These are phyloP conservation scores for Pseudogymnoascus sp. DNA, from an alignment of 2,329 filamentous ascomycete genomes.

Conservation along the genomic window DNA sequence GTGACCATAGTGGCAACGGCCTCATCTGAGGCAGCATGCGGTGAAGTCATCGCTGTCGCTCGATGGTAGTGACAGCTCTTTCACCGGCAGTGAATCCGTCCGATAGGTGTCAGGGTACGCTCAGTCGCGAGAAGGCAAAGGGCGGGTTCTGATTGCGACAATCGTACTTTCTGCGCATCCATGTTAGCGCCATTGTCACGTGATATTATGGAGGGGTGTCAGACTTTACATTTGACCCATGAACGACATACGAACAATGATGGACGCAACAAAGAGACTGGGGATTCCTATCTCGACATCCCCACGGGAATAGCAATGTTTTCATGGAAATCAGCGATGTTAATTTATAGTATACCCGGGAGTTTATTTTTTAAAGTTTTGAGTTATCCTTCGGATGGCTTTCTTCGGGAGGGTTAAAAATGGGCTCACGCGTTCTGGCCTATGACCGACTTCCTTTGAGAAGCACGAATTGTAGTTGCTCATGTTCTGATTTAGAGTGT, in stretches of 20 bases:
- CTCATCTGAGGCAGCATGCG: constrained; percentile 17
- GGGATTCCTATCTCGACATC: background rate
- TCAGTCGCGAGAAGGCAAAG: constrained; percentile 1
- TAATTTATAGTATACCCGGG: background rate
- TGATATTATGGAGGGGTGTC: background rate
- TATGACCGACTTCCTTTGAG: background rate
- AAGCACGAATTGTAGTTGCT: background rate
- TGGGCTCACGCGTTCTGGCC: background rate
- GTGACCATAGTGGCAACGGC: constrained; percentile 16
- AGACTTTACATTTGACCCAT: background rate
- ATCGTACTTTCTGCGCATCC: constrained; percentile 4
- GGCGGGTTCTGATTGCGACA: constrained; percentile 10
- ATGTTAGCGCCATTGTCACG: background rate
- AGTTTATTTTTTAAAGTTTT: background rate
- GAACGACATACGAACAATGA: background rate
- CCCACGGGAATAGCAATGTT: background rate
- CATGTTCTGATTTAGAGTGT: background rate
- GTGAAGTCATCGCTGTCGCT: constrained; percentile 31
- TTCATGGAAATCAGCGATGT: background rate
- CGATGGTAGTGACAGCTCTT: constrained; percentile 26
- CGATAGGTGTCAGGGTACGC: constrained; percentile 6
- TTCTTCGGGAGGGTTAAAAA: background rate
- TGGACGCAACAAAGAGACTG: background rate
- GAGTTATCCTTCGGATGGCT: background rate
- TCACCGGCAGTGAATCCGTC: constrained; percentile 21